phyloP scores from a whole-genome alignment of 75 land plant species.

The Pinus albicaulis region DNA sequence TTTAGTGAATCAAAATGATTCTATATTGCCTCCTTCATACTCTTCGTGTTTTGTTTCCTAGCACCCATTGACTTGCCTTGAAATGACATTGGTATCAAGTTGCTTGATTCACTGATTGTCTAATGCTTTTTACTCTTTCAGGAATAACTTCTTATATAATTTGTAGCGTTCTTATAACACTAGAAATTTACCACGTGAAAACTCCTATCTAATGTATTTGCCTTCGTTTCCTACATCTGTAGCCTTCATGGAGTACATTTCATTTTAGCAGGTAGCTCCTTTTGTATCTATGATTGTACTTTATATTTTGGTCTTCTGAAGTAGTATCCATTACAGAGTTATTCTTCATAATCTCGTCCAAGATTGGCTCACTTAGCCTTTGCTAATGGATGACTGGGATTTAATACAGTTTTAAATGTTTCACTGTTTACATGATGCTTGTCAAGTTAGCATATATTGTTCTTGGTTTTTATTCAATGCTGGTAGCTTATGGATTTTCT shows the following conservation, averaged over 20 bases:
- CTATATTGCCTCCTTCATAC: too few relatives aligned
- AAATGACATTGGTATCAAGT: background rate
- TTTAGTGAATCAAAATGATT: too few relatives aligned
- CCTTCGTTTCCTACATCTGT: background rate
- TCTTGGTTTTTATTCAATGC: background rate
- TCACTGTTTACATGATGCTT: too few relatives aligned
- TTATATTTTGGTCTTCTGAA: background rate
- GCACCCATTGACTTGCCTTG: background rate
- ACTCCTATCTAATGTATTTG: background rate
- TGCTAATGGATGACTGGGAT: too few relatives aligned
- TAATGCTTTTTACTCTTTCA: background rate
- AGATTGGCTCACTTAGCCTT: too few relatives aligned
- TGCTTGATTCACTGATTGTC: background rate
- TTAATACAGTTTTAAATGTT: too few relatives aligned
- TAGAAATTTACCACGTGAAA: background rate
- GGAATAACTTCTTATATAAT: background rate
- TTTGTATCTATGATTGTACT: background rate
- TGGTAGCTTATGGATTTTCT: background rate
- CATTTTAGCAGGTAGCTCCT: background rate
- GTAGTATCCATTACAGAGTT: background rate
- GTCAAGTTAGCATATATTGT: too few relatives aligned
- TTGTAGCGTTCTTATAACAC: background rate
- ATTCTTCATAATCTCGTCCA: background rate
- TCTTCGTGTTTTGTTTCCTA: background rate
- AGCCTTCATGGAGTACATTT: background rate